Evolutionary conservation across 208 protist species (phyloP), one percentile per base, ranked within the genome.

Genomic region (Leishmania martiniquensis): DNA sequence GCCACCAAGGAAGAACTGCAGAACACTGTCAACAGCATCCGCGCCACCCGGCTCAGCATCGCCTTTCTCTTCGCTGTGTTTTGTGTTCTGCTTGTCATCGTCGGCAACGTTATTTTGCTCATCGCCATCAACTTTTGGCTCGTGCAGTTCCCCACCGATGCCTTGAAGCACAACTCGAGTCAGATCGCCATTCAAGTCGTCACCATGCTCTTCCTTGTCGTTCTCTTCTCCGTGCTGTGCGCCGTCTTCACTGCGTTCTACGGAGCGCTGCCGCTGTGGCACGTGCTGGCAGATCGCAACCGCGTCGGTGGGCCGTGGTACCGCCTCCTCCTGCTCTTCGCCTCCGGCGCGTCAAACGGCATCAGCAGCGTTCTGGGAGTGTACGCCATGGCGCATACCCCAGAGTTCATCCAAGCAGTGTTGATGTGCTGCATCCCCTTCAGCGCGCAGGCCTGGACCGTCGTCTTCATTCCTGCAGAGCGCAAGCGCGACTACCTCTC

Each of bases 71-170:
- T 96, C 52, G 90, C 90, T 66, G 86, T 96, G 67, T 72, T 93
- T 60, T 94, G 89, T 59, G 87, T 93, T 37, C 49, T 82, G 7
- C 63, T 89, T 22, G 86, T 96, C 2, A 89, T 96, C 63, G 83
- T 96, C 4, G 92, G 92, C 62, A 96, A 96, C 66, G 86, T 93
- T 4, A 85, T 96, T 70, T 42, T 94, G 1, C 85, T 96, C 32
- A 93, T 96, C 59, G 66, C 87, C 12, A 63, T 89, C 63, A 96
- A 96, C 85, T 96, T 96, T 72, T 96, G 92, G 91, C 75, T 95
- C 25, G 74, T 47, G 22, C 57, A 85, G 39, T 91, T 96, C 57
- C 89, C 90, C 0, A 34, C 68, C 39, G 81, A 88, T 22, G 39
- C 75, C 4, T 47, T 78, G 47, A 63, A 29, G 37, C 78, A 82